Conservation (phyloP, 306 rosid species). For the Dalbergia cochinchinensis region DNA sequence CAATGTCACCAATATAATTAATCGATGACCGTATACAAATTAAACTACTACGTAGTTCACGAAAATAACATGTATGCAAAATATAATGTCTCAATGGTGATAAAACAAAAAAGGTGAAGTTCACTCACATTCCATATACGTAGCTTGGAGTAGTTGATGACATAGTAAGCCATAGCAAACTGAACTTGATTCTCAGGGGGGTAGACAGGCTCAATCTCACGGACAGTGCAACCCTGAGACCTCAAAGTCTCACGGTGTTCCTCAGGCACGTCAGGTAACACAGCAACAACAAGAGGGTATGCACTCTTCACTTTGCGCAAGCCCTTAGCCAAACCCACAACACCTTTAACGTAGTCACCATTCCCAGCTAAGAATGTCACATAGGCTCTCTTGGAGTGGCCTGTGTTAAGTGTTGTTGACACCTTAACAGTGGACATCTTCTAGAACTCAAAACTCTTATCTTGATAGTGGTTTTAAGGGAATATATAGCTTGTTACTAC, state of each 20-base stretch:
- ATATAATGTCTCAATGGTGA: not conserved
- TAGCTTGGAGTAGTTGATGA: conserved; percentile 89
- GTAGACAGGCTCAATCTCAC: conserved; percentile 68
- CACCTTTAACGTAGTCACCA: conserved; percentile 82
- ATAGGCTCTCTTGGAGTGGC: conserved; percentile 46
- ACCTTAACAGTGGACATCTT: no score
- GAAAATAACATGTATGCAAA: no score
- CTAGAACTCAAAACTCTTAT: no score
- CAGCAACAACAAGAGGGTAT: conserved; percentile 81
- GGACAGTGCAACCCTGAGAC: conserved; percentile 72
- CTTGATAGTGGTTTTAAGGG: no score
- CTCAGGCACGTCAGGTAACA: conserved; percentile 77
- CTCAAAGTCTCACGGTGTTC: conserved; percentile 66
- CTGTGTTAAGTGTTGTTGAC: not conserved
- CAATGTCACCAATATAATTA: no score
- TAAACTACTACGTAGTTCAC: no score
- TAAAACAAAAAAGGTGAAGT: not conserved
- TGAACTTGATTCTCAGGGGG: conserved; percentile 80
- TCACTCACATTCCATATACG: conserved; percentile 80
- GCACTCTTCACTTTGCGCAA: conserved; percentile 63
- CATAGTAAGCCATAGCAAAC: conserved; percentile 86
- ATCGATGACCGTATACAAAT: no score
- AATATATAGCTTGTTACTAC: no score
- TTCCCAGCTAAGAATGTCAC: conserved; percentile 86
- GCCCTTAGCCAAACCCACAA: conserved; percentile 87